Conservation (phyloP, 179 eudicot genomes). For the Beta lomatogona region DNA sequence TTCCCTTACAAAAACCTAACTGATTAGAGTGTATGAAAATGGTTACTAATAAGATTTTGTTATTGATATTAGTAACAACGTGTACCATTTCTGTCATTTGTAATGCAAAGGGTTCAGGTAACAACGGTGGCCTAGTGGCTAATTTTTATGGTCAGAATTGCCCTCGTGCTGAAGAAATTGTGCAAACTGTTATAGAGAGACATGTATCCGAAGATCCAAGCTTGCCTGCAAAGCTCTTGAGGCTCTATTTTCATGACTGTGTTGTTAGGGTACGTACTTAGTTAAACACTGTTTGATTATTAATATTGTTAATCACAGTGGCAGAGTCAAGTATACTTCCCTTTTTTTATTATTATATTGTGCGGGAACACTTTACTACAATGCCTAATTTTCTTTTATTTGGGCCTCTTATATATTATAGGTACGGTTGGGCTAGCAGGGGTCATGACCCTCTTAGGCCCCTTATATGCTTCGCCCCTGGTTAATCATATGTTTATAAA, state of each 20-base stretch:
- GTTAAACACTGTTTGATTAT: no score
- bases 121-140: constrained; percentile 22
- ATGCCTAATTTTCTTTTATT: no score
- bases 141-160: constrained; percentile 42
- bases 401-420: no score
- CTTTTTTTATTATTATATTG: no score
- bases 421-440: no score
- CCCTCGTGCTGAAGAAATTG: constrained; percentile 37
- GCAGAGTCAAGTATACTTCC: no score
- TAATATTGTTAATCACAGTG: no score
- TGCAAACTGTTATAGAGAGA: constrained; percentile 29
- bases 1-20: no score
- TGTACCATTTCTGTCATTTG: constrained; percentile 9
- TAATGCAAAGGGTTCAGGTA: constrained; percentile 19
- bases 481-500: no score
- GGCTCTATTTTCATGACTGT: constrained; percentile 66
- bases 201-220: constrained; percentile 30
- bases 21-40: neutral
- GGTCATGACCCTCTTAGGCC: no score
- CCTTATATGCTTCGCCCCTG: no score
- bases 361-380: no score
- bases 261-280: constrained; percentile 48
- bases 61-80: constrained; percentile 14
- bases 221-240: constrained; percentile 53
- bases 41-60: constrained; percentile 3